phyloP scores from a whole-genome alignment of 495 filamentous ascomycete species.

The Aspergillus mulundensis region DNA sequence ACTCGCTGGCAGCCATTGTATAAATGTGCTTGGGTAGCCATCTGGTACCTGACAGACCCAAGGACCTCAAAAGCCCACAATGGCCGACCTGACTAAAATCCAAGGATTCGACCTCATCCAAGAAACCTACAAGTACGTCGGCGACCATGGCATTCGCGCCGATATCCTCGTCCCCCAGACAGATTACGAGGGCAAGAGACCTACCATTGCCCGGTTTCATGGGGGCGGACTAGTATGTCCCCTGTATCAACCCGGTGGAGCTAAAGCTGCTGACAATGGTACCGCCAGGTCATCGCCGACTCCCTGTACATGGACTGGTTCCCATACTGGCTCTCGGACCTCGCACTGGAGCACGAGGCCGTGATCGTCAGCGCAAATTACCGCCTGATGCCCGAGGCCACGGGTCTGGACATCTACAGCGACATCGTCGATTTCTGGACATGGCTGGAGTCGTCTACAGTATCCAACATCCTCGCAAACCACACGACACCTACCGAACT shows the following conservation, averaged over 20 bases:
- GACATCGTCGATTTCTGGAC: constrained; percentile 50
- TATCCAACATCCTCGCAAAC: constrained; percentile 15
- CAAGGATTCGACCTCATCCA: constrained; percentile 28
- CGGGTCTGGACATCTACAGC: constrained; percentile 40
- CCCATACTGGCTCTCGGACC: constrained; percentile 29
- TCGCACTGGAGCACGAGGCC: constrained; percentile 29
- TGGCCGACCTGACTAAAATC: not conserved
- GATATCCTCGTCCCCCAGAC: constrained; percentile 32
- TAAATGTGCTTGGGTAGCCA: too few relatives aligned
- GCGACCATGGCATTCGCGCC: constrained; percentile 28
- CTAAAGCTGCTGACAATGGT: constrained; percentile 8
- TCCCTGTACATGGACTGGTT: constrained; percentile 29
- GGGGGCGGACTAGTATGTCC: constrained; percentile 29
- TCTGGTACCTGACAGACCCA: too few relatives aligned
- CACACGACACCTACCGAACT: constrained; percentile 18
- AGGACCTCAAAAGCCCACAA: not conserved
- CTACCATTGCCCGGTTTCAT: constrained; percentile 30
- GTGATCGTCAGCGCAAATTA: constrained; percentile 46
- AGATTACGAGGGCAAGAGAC: constrained; percentile 18
- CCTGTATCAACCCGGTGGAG: not conserved
- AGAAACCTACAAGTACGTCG: constrained; percentile 29
- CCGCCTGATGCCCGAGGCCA: constrained; percentile 49
- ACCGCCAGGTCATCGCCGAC: constrained; percentile 20
- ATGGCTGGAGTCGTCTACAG: constrained; percentile 35
- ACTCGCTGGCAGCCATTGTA: too few relatives aligned